Evolutionary conservation across 1,284 basidiomycete species (phyloP).

Genomic region (Rhizoctonia solani): DNA sequence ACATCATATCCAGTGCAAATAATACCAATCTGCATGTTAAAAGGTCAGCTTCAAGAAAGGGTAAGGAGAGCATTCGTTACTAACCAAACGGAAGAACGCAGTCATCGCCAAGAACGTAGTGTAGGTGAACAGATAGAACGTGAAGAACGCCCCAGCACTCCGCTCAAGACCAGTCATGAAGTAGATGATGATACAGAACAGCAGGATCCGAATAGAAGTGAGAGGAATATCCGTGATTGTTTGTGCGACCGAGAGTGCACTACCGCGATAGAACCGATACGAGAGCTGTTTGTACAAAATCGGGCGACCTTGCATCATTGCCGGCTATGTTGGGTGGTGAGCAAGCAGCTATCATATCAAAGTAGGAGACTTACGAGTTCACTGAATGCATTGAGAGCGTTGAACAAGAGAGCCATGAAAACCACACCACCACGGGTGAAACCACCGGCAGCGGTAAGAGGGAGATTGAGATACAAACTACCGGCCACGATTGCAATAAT

Average conservation of each 20-base stretch:
- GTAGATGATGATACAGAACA: conserved; percentile 53
- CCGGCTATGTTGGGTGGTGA: conserved; percentile 47
- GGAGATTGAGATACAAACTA: conserved; percentile 74
- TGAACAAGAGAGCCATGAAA: conserved; percentile 64
- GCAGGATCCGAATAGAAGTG: conserved; percentile 50
- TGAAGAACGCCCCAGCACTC: conserved; percentile 11
- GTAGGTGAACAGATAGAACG: conserved; percentile 36
- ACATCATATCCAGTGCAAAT: conserved; percentile 51
- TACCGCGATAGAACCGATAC: conserved; percentile 81
- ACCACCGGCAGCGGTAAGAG: conserved; percentile 72
- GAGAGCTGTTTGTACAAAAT: conserved; percentile 60
- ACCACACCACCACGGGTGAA: conserved; percentile 90
- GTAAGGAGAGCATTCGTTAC: conserved; percentile 38
- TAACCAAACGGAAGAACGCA: conserved; percentile 50
- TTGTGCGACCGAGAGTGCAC: conserved; percentile 68
- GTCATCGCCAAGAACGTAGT: conserved; percentile 49
- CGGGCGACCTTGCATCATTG: conserved; percentile 75
- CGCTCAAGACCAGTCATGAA: conserved; percentile 47
- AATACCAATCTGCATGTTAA: conserved; percentile 49
- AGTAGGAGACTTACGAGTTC: conserved; percentile 51
- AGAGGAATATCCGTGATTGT: conserved; percentile 54
- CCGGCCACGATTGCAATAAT: conserved; percentile 59
- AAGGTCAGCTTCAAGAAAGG: neutral
- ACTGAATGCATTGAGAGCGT: conserved; percentile 76
- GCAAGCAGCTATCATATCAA: too few relatives aligned